Evolutionary conservation across 169 alveolate genomes (phyloP), one percentile per base, ranked within the genome.

Genomic region (Eimeria brunetti): DNA sequence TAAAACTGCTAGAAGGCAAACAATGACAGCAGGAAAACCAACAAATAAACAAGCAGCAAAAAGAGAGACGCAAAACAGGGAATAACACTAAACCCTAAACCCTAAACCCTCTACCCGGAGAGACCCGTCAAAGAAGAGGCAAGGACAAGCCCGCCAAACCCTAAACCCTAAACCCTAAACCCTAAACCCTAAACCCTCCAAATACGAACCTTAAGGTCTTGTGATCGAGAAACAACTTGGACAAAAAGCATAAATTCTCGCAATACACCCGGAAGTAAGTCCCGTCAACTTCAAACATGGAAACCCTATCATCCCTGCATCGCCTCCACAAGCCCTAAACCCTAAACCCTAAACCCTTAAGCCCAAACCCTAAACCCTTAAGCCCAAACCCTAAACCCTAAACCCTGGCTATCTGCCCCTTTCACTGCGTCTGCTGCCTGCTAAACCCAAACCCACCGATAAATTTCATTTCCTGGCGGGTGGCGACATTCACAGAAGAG

Each of bases 391-490:
- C 51, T 62, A 41, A 22, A 36, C 71, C 46, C 88, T 89, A n/a
- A 36, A 56, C 36, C 76, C 53, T 73, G 4, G 67, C 67, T 58
- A 24, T 58, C n/a, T n/a, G n/a, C n/a, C n/a, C n/a, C n/a, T n/a
- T n/a, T n/a, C n/a, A 1, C 0, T 38, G 22, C 27, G 2, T 67
- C 89, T 49, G 41, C 71, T 0, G 88, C 36, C 38, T 58, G 1
- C 20, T 56, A 98, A 85, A 83, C 38, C 36, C 41, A 44, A 41
- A 30, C 60, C 12, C 71, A 78, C 95, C 98, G 90, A 95, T 99
- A 98, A 0, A 99, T 98, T 97, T 99, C 99, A 96, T 99, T 99
- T 53, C 99, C 99, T 24, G 99, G 99, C 0, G 99, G 99, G 91
- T 98, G 99, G 41, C 98, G 92, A 67, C 98, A 95, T 73, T 96